Base-by-base conservation (phyloP, 139 green algal species). In the Yamagishiella unicocca region DNA sequence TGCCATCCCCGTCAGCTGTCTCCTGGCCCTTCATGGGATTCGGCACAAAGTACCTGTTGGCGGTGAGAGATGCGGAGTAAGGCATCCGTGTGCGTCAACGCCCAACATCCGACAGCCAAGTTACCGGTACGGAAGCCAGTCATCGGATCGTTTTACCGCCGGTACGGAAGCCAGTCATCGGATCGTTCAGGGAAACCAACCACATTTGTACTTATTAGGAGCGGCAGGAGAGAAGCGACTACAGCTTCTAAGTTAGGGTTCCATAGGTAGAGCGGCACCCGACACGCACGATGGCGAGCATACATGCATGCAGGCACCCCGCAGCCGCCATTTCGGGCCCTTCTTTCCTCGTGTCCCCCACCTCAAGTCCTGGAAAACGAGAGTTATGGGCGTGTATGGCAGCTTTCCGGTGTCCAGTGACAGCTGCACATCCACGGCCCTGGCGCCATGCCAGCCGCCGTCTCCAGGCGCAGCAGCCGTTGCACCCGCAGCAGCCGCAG, bases 381-480 rank as follows among this genome's bases (percentile, higher is more conserved):
- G 87, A 8, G 94, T 93, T 75, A 97, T 91, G n/a, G 92, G 94
- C 19, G 46, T 72, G 70, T 96, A 97, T 38, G 92, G 85, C 40
- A 97, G 42, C 50, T 46, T 46, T 31, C 75, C 50, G 10, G 8
- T 33, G 45, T 29, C 10, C 8, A 81, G 21, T 29, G 29, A 5
- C 77, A 71, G 29, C n/a, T n/a, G n/a, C n/a, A n/a, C n/a, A n/a
- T 4, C 64, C n/a, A 42, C 64, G 24, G 29, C 64, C 6, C n/a
- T 40, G 29, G 27, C 6, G 64, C 4, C 64, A 14, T 9, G 50
- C 50, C 12, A 58, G 50, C 12, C 50, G 50, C 50, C 50, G 50
- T 17, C 50, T 12, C 50, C 50, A 17, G 50, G 12, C 12, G 50
- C 12, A 17, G 50, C 50, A 17, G 50, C 12, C n/a, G n/a, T n/a